These are phyloP conservation scores for Trichosporon ovoides DNA, from an alignment of 1,284 basidiomycete species.

Conservation along the genomic window DNA sequence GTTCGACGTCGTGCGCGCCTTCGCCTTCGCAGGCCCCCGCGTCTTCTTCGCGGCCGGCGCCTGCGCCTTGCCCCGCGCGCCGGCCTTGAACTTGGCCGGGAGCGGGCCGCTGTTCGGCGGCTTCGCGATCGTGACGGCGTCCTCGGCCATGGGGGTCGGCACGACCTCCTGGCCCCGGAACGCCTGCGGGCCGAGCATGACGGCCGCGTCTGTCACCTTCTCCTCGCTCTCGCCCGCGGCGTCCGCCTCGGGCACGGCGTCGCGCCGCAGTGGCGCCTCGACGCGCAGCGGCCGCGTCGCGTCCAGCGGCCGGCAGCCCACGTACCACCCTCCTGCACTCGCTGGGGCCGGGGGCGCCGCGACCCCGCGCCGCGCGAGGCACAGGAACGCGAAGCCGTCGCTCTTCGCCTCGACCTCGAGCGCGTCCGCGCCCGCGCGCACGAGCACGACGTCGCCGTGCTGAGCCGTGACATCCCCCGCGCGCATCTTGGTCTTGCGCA, in stretches of 20 bases:
- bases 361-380: constrained; percentile 10
- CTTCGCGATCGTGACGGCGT: neutral
- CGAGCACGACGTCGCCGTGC: constrained; percentile 40
- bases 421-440: constrained; percentile 24
- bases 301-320: constrained; percentile 14
- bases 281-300: constrained; percentile 8
- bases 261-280: neutral
- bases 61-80: neutral
- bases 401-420: constrained; percentile 31
- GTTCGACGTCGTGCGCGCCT: neutral
- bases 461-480: constrained; percentile 29
- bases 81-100: neutral
- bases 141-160: neutral
- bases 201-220: neutral
- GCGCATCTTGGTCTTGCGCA: constrained; percentile 6
- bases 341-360: neutral
- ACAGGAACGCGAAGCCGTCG: constrained; percentile 40
- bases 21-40: neutral
- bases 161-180: constrained; percentile 7
- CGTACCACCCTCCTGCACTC: constrained; percentile 11
- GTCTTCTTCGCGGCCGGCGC: neutral
- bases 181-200: neutral
- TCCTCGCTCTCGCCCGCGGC: neutral
- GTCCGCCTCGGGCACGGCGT: neutral
- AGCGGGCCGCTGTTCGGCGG: neutral